Conservation (phyloP, 1,139 yeast genomes). For the Wickerhamomyces sp. region DNA sequence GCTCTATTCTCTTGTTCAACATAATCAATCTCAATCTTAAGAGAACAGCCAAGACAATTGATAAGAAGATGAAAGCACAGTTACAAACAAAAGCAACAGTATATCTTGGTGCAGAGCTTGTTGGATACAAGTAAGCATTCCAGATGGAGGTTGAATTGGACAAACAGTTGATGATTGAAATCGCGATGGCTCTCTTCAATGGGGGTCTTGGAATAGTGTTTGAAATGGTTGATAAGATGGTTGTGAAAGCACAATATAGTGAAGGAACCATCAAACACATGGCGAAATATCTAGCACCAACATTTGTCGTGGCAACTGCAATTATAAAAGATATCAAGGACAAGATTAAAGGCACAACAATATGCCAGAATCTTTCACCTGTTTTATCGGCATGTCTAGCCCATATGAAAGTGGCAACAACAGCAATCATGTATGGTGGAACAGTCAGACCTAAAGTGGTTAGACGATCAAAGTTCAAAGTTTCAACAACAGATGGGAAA, state of each 20-base stretch:
- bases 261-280: constrained; percentile 61
- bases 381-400: constrained; percentile 54
- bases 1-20: constrained; percentile 39
- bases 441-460: constrained; percentile 53
- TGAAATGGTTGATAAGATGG: constrained; percentile 41
- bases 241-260: constrained; percentile 50
- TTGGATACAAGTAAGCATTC: constrained; percentile 46
- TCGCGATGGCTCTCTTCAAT: constrained; percentile 46
- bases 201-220: constrained; percentile 36
- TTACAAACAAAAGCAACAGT: constrained; percentile 43
- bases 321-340: constrained; percentile 48
- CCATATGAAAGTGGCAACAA: constrained; percentile 47
- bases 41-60: constrained; percentile 36
- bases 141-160: constrained; percentile 50
- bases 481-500: constrained; percentile 55
- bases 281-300: constrained; percentile 55
- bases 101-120: constrained; percentile 38
- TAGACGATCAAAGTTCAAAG: constrained; percentile 44
- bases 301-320: constrained; percentile 48
- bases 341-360: constrained; percentile 38
- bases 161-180: constrained; percentile 46
- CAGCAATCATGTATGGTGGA: constrained; percentile 56
- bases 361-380: constrained; percentile 53
- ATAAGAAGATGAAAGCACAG: constrained; percentile 39
- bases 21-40: constrained; percentile 35